Percentiles rank a stretch among this genome's conserved stretches.
phyloP scores from a whole-genome alignment of 306 rosid species.

The Prunus persica region DNA sequence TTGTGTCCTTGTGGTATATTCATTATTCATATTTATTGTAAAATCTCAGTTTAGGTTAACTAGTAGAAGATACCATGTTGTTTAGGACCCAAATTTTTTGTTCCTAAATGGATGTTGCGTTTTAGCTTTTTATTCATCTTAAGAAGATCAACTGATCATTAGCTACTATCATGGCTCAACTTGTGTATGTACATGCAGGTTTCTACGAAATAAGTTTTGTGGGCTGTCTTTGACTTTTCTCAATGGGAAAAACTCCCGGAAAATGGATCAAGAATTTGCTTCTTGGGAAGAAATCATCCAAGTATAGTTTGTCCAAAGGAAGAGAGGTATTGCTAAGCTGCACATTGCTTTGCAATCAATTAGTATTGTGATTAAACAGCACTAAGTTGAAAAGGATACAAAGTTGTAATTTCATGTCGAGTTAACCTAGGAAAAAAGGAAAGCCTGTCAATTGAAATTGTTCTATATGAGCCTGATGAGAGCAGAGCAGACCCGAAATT shows the following conservation, averaged over 20 bases:
- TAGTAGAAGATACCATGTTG: not conserved
- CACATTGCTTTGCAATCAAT: not conserved
- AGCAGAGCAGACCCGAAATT: not conserved
- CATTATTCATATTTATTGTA: not conserved
- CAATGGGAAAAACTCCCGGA: slow-evolving; percentile 36
- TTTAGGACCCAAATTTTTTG: not conserved
- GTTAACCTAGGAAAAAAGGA: not conserved
- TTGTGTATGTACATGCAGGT: not conserved
- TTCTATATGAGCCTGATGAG: not conserved
- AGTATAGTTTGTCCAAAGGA: slow-evolving; percentile 27
- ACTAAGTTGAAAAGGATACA: not conserved
- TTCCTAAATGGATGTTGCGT: not conserved
- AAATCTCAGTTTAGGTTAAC: not conserved
- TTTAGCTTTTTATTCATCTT: not conserved
- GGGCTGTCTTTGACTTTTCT: slow-evolving; percentile 6
- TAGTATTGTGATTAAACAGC: not conserved
- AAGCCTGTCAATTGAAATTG: not conserved
- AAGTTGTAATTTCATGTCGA: not conserved
- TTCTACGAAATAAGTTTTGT: slow-evolving; percentile 1
- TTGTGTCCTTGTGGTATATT: not conserved
- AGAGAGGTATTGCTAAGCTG: slow-evolving; percentile 25
- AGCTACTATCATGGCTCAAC: not conserved
- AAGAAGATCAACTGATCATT: not conserved
- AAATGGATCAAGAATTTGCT: slow-evolving; percentile 38
- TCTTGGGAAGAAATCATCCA: slow-evolving; percentile 36